A percentile compares a stretch with the other conserved stretches of the same genome.
phyloP scores from a whole-genome alignment of 306 rosid genomes.

The Trifolium pratense region DNA sequence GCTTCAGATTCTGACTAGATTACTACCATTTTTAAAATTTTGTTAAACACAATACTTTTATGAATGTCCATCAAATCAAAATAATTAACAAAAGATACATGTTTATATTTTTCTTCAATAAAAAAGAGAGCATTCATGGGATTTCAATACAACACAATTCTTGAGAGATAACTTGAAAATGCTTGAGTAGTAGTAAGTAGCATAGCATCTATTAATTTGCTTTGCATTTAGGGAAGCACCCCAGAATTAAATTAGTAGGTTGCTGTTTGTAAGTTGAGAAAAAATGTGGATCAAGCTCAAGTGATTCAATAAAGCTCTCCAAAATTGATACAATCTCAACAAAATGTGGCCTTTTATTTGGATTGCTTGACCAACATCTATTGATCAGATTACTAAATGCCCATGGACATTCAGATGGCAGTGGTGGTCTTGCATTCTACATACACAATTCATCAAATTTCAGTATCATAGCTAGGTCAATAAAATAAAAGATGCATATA shows the following conservation, averaged over 20 bases:
- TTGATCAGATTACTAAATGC: slow-evolving; percentile 72
- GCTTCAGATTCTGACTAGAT: too few species aligned
- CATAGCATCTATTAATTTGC: slow-evolving; percentile 34
- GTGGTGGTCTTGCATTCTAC: slow-evolving; percentile 96
- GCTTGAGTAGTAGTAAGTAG: slow-evolving; percentile 26
- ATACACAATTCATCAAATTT: slow-evolving; percentile 26
- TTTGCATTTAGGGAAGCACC: slow-evolving; percentile 64
- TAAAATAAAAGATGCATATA: not conserved
- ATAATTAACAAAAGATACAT: not conserved
- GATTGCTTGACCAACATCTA: slow-evolving; percentile 85
- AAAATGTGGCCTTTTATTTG: slow-evolving; percentile 80
- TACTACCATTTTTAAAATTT: too few species aligned
- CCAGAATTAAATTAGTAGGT: slow-evolving; percentile 37
- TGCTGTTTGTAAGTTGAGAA: slow-evolving; percentile 61
- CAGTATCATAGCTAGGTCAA: not conserved
- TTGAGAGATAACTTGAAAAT: slow-evolving; percentile 20
- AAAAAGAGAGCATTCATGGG: slow-evolving; percentile 33
- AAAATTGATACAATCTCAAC: slow-evolving; percentile 72
- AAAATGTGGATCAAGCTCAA: slow-evolving; percentile 68
- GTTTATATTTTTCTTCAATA: not conserved
- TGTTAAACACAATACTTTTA: too few species aligned
- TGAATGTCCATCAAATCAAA: not conserved
- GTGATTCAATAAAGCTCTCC: slow-evolving; percentile 60
- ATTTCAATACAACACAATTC: slow-evolving; percentile 34
- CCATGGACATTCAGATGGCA: slow-evolving; percentile 80